Evolutionary conservation across 1,284 basidiomycete genomes (phyloP), one percentile per base, ranked within the genome.

Genomic region (Sanghuangporus sanghuang): DNA sequence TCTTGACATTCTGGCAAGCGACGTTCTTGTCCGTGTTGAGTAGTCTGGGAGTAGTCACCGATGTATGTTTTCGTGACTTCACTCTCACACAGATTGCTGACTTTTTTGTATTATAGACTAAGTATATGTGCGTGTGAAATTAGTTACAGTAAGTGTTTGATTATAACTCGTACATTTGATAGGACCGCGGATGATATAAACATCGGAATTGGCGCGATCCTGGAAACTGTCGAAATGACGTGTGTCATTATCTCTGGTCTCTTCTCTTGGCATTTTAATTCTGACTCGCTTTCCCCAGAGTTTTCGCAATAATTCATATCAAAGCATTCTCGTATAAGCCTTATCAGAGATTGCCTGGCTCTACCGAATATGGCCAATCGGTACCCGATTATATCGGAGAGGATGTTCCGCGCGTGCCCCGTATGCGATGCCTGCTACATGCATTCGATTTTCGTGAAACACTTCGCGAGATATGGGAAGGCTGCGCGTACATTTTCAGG

Each of bases 1-100:
- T 92, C 71, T 76, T 92, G 44, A 90, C 87, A 12, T 92, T 93
- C 70, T 92, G 90, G 90, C 90, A 92, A 73, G 82, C 85, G 8
- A 85, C 83, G 0, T 77, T 85, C 49, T 78, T 92, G 16, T 83
- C 84, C 2, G 66, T 85, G 5, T 79, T 92, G n/a, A 81, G 79
- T 46, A 78, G 82, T 73, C 77, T 88, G 59, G 81, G 81, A 0
- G 78, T 88, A 2, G 83, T 93, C 67, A 90, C 90, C 74, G 81
- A 84, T 70, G 83, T 90, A 82, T 73, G 9, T 46, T 16, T 36
- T 56, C 62, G 27, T 35, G 39, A 55, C 53, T 50, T 42, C 60
- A n/a, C 39, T 64, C 6, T 16, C 32, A 57, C 39, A 42, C 40
- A n/a, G 12, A 42, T 42, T 42, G 40, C 11, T 42, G n/a, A 11